Evolutionary conservation across 192 early-diverging fungal species (phyloP), one percentile per base, ranked within the genome.

Genomic region (Gorgonomyces haynaldii): DNA sequence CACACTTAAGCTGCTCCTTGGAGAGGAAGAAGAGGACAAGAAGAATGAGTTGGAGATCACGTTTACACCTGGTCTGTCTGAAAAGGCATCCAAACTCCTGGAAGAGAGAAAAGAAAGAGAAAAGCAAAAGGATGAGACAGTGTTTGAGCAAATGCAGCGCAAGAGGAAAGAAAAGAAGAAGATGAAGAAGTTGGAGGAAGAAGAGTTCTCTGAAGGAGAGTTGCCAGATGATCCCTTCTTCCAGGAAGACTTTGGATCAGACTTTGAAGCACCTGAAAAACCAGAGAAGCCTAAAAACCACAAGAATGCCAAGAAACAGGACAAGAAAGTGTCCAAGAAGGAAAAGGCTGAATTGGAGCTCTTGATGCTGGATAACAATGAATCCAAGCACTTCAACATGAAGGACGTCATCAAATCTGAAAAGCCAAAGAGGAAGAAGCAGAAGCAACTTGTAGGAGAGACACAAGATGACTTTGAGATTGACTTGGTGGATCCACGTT

Each of bases 31-130:
- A 8, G 46, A 59, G 1, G 50, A 86, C 19, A 81, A 83, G 77
- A 84, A 44, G 28, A 54, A 78, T 21, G 88, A 91, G 20, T 79
- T 94, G 86, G 88, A 98, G 61, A 94, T 98, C 45, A 91, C 91
- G 9, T 98, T 98, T 54, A 74, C 84, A 12, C 90, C 94, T 21
- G 94, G 90, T 22, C 60, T 97, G 32, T 87, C 79, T 51, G 85
- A 88, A 56, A 67, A 63, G 20, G 74, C 72, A 0, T 73, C 74
- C 0, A 67, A 70, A 4, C 46, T 69, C 26, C 50, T 83, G 40
- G 66, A 71, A 25, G 69, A 73, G 50, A 79, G 70, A 49, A 65
- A 74, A 36, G 70, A 56, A 32, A 54, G 61, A 29, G 45, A 61
- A 29, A 57, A 69, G 27, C 42, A 42, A 45, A 41, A 49, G n/a